Evolutionary conservation across 805 yeast species (phyloP).

Genomic region (Starmerella vaccinii): DNA sequence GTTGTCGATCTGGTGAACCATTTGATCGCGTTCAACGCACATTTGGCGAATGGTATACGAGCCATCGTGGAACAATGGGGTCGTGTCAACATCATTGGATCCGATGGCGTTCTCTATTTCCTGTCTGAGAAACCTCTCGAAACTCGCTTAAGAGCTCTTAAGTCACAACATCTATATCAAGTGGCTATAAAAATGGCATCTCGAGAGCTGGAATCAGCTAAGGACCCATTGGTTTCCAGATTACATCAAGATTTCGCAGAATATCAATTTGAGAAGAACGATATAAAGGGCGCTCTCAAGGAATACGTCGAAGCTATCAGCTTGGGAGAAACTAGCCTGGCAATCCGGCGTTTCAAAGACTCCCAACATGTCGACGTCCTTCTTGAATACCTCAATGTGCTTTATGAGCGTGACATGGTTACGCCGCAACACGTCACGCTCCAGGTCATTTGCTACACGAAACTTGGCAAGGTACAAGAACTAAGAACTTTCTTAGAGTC

Average conservation of each 20-base stretch:
- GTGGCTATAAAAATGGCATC: slow-evolving; percentile 62
- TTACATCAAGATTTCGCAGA: slow-evolving; percentile 55
- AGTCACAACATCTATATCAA: slow-evolving; percentile 58
- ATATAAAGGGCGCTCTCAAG: slow-evolving; percentile 58
- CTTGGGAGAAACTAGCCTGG: slow-evolving; percentile 56
- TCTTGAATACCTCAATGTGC: slow-evolving; percentile 51
- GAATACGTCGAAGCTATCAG: slow-evolving; percentile 56
- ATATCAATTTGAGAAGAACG: slow-evolving; percentile 54
- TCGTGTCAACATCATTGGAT: slow-evolving; percentile 50
- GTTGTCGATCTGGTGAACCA: slow-evolving; percentile 63
- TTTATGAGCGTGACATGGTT: slow-evolving; percentile 47
- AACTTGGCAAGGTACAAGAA: slow-evolving; percentile 51
- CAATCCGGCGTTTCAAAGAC: slow-evolving; percentile 69
- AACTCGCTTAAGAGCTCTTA: slow-evolving; percentile 58
- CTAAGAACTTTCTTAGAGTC: slow-evolving; percentile 47
- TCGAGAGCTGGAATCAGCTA: background rate
- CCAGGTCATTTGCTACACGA: slow-evolving; percentile 67
- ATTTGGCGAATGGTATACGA: slow-evolving; percentile 54
- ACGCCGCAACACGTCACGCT: slow-evolving; percentile 75
- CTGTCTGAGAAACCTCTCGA: slow-evolving; percentile 55
- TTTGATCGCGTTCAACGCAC: slow-evolving; percentile 56
- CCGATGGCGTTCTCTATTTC: slow-evolving; percentile 65
- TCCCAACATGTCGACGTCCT: slow-evolving; percentile 59
- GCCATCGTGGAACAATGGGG: slow-evolving; percentile 50
- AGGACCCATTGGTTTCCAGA: slow-evolving; percentile 19